Conservation (phyloP, 1,139 yeast genomes). For the Lodderomyces beijingensis region DNA sequence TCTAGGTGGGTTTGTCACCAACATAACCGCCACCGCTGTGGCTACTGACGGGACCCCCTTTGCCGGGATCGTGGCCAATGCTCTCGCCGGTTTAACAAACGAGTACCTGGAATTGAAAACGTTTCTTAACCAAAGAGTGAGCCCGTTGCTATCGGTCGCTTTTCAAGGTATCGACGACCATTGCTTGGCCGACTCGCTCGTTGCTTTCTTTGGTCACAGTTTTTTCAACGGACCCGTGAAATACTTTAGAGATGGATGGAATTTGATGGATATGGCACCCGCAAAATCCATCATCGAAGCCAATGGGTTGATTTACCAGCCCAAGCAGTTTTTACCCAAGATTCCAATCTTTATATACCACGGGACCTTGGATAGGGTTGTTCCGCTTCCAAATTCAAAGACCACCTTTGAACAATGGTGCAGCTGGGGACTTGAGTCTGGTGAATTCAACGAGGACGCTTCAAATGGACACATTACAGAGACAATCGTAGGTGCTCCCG, state of each 20-base stretch:
- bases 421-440: constrained; percentile 24
- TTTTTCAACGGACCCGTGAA: constrained; percentile 15
- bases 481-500: constrained; percentile 24
- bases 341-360: constrained; percentile 34
- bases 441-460: constrained; percentile 24
- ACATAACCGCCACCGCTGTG: constrained; percentile 19
- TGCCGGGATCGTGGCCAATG: constrained; percentile 25
- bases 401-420: constrained; percentile 31
- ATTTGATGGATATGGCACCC: constrained; percentile 14
- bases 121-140: constrained; percentile 1
- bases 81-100: constrained; percentile 22
- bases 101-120: constrained; percentile 16
- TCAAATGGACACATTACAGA: constrained; percentile 28
- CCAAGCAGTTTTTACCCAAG: constrained; percentile 19
- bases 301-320: constrained; percentile 19
- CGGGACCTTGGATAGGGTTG: constrained; percentile 25
- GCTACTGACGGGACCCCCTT: constrained; percentile 20
- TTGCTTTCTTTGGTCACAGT: constrained; percentile 11
- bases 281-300: constrained; percentile 15
- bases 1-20: constrained; percentile 28
- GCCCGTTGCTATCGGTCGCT: constrained; percentile 4
- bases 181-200: constrained; percentile 14
- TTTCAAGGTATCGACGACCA: constrained; percentile 13
- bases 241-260: constrained; percentile 16
- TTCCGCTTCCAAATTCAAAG: constrained; percentile 22